Conservation (phyloP, 164 flowering plant genomes). For the Berberis thunbergii region DNA sequence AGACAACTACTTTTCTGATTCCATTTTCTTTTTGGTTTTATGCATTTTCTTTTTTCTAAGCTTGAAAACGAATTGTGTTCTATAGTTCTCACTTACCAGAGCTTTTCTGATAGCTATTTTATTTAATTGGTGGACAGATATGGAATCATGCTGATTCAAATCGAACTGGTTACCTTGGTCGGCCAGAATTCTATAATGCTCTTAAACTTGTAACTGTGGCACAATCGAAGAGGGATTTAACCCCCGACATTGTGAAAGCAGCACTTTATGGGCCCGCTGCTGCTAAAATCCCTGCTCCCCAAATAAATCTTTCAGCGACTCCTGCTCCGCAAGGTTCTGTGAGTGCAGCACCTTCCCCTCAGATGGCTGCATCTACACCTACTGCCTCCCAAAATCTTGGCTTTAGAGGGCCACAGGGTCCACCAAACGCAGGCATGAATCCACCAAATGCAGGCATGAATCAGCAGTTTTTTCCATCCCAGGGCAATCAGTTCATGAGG, state of each 20-base stretch:
- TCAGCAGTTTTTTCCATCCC: slow-evolving; percentile 44
- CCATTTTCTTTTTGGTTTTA: too few relatives aligned
- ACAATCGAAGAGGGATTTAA: slow-evolving; percentile 82
- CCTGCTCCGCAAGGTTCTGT: slow-evolving; percentile 31
- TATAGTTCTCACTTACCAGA: too few relatives aligned
- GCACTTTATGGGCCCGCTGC: slow-evolving; percentile 87
- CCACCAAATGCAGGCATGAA: slow-evolving; percentile 2
- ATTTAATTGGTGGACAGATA: slow-evolving; percentile 37
- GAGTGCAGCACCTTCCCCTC: background rate
- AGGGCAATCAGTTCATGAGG: slow-evolving; percentile 40
- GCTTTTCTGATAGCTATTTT: background rate
- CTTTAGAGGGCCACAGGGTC: slow-evolving; percentile 40
- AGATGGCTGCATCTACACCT: slow-evolving; percentile 4
- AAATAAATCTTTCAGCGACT: slow-evolving; percentile 52
- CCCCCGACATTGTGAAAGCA: slow-evolving; percentile 87
- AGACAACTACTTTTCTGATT: too few relatives aligned
- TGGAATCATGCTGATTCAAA: slow-evolving; percentile 84
- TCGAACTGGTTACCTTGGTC: slow-evolving; percentile 71
- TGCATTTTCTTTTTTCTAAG: too few relatives aligned
- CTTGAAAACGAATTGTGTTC: too few relatives aligned
- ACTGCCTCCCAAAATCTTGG: slow-evolving; percentile 41
- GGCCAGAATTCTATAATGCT: slow-evolving; percentile 82
- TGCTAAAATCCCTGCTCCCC: slow-evolving; percentile 89
- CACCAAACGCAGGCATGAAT: slow-evolving; percentile 19
- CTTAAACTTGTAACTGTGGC: slow-evolving; percentile 94